A percentile compares a stretch with the other conserved stretches of the same genome.
These are phyloP conservation scores for Phialemonium atrogriseum DNA, from an alignment of 2,329 filamentous ascomycete genomes.

Conservation along the genomic window DNA sequence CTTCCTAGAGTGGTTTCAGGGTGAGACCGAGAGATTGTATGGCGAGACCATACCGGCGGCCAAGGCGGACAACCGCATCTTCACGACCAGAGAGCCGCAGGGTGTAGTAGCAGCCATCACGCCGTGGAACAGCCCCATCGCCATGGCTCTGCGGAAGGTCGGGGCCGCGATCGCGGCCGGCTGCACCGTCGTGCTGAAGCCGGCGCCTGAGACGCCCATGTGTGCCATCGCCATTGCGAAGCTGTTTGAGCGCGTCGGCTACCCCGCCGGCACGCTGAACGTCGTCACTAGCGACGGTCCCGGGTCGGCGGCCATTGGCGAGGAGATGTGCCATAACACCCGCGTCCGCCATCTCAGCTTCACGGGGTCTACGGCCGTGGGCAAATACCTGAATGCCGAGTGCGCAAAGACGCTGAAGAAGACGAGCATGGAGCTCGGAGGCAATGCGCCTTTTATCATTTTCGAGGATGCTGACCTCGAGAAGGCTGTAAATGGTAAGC, in stretches of 20 bases:
- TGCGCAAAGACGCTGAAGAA: conserved; percentile 56
- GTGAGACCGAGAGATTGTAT: conserved; percentile 35
- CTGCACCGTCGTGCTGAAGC: conserved; percentile 64
- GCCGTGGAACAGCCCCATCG: conserved; percentile 58
- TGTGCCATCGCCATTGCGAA: too few species aligned
- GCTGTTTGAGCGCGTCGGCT: too few species aligned
- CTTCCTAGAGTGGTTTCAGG: conserved; percentile 46
- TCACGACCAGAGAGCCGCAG: conserved; percentile 66
- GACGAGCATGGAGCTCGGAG: conserved; percentile 56
- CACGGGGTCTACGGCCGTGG: conserved; percentile 54
- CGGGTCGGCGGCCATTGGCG: conserved; percentile 52
- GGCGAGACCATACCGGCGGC: conserved; percentile 52
- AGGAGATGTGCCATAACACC: conserved; percentile 4
- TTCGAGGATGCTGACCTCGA: conserved; percentile 55
- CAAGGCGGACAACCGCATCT: conserved; percentile 51
- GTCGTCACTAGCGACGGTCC: conserved; percentile 22
- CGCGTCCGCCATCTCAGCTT: conserved; percentile 49
- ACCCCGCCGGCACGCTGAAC: too few species aligned
- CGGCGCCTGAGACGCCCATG: conserved; percentile 57
- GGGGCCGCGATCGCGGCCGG: conserved; percentile 58
- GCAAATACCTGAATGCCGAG: conserved; percentile 48
- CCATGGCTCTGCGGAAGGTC: conserved; percentile 39
- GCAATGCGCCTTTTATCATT: conserved; percentile 55
- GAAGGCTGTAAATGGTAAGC: conserved; percentile 43
- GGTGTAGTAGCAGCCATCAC: conserved; percentile 59